These are phyloP conservation scores for Cladosporium velox DNA, from an alignment of 2,329 filamentous ascomycete genomes.

Conservation along the genomic window DNA sequence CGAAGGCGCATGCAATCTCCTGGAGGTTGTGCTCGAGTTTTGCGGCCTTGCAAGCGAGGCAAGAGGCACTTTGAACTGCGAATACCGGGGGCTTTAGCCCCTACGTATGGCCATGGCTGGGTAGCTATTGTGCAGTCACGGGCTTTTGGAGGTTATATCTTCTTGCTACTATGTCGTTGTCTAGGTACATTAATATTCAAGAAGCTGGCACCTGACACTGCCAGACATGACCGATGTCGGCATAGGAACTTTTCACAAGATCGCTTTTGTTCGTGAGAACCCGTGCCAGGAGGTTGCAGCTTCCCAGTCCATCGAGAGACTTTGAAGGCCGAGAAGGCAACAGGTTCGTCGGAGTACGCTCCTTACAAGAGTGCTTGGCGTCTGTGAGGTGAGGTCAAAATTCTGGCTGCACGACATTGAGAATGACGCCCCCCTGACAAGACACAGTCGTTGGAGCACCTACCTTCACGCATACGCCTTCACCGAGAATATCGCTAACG, in stretches of 20 bases:
- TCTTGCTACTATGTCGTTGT: neutral
- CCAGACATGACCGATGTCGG: neutral
- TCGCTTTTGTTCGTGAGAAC: neutral
- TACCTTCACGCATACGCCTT: neutral
- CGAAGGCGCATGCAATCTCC: neutral
- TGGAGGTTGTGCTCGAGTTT: neutral
- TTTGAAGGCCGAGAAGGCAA: neutral
- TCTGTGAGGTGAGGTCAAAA: neutral
- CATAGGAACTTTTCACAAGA: neutral
- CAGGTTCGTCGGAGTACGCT: neutral
- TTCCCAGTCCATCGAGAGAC: neutral
- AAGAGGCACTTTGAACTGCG: neutral
- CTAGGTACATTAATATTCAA: neutral
- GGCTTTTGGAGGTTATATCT: too few species aligned
- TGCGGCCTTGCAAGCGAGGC: neutral
- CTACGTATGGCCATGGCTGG: neutral
- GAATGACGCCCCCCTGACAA: neutral
- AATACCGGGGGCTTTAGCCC: neutral
- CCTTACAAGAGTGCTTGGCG: neutral
- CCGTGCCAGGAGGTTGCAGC: neutral
- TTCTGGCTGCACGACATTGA: neutral
- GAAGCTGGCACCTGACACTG: neutral
- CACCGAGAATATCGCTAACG: neutral
- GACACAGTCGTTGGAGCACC: neutral
- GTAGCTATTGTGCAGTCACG: neutral